A percentile compares a stretch with the other conserved stretches of the same genome.
Conservation (phyloP, 2,329 filamentous ascomycete genomes). For the Ascochyta koolunga region DNA sequence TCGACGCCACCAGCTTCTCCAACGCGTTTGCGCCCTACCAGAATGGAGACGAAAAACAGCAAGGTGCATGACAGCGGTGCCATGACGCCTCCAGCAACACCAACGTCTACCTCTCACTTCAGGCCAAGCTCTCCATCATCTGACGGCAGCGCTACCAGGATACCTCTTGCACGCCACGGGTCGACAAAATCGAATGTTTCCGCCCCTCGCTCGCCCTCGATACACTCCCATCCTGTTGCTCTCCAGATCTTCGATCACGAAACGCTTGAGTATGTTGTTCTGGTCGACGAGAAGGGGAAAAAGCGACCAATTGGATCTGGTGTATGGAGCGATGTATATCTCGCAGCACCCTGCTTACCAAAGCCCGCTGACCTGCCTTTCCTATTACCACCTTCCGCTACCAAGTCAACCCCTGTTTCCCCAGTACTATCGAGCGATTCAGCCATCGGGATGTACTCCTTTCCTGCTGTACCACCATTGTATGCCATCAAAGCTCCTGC, state of each 20-base stretch:
- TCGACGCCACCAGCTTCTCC: slow-evolving; percentile 39
- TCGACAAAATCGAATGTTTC: slow-evolving; percentile 24
- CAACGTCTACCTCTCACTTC: slow-evolving; percentile 29
- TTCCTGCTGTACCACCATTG: slow-evolving; percentile 22
- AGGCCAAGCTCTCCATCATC: slow-evolving; percentile 29
- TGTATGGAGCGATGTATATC: slow-evolving; percentile 47
- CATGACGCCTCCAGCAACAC: slow-evolving; percentile 40
- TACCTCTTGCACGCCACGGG: slow-evolving; percentile 27
- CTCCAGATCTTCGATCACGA: slow-evolving; percentile 32
- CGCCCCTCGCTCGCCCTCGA: slow-evolving; percentile 23
- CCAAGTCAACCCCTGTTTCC: slow-evolving; percentile 36
- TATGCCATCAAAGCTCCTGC: slow-evolving; percentile 47
- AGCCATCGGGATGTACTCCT: slow-evolving; percentile 7
- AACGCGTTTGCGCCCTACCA: slow-evolving; percentile 21
- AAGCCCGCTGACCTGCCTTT: slow-evolving; percentile 12
- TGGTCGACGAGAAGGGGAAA: slow-evolving; percentile 27
- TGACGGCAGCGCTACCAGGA: slow-evolving; percentile 24
- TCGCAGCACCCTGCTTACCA: slow-evolving; percentile 33
- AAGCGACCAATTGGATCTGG: slow-evolving; percentile 42
- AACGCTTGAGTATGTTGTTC: slow-evolving; percentile 36
- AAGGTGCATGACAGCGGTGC: slow-evolving; percentile 26
- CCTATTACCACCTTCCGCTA: slow-evolving; percentile 12
- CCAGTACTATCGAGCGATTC: slow-evolving; percentile 31
- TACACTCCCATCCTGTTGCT: slow-evolving; percentile 29
- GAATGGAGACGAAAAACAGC: slow-evolving; percentile 22